Evolutionary conservation across 345 rosid species (phyloP).

Genomic region (Eucalyptus tenuipes): DNA sequence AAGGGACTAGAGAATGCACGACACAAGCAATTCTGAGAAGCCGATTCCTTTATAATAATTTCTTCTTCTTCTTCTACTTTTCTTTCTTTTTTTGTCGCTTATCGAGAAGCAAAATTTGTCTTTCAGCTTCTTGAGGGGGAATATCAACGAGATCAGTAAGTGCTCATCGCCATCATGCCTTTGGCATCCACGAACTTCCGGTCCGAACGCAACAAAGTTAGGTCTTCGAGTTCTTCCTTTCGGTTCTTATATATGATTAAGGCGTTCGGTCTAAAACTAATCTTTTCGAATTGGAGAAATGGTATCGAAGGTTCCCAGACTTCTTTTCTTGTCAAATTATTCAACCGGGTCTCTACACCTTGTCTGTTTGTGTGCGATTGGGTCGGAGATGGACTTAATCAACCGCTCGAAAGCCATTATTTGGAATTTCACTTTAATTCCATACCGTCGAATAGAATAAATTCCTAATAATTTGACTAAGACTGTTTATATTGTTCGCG

Average conservation of each 20-base stretch:
- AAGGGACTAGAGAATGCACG: not conserved
- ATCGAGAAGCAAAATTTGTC: not conserved
- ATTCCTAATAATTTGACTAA: not conserved
- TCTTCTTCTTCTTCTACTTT: not conserved
- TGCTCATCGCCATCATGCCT: not conserved
- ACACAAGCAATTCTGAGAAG: not conserved
- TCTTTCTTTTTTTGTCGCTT: not conserved
- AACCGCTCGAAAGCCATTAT: not conserved
- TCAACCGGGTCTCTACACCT: not conserved
- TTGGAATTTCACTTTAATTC: not conserved
- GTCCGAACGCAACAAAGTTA: not conserved
- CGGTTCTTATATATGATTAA: not conserved
- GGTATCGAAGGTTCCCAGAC: not conserved
- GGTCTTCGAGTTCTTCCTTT: not conserved
- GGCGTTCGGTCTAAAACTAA: not conserved
- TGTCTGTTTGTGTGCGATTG: rapidly evolving
- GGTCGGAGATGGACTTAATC: not conserved
- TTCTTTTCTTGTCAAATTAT: not conserved
- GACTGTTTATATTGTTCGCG: not conserved
- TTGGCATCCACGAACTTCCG: not conserved
- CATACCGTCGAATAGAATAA: not conserved
- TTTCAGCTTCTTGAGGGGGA: not conserved
- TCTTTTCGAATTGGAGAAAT: not conserved
- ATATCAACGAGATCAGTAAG: not conserved
- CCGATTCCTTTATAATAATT: not conserved